These are phyloP conservation scores for Aspergillus bridgeri DNA, from an alignment of 495 filamentous ascomycete genomes.

Conservation along the genomic window DNA sequence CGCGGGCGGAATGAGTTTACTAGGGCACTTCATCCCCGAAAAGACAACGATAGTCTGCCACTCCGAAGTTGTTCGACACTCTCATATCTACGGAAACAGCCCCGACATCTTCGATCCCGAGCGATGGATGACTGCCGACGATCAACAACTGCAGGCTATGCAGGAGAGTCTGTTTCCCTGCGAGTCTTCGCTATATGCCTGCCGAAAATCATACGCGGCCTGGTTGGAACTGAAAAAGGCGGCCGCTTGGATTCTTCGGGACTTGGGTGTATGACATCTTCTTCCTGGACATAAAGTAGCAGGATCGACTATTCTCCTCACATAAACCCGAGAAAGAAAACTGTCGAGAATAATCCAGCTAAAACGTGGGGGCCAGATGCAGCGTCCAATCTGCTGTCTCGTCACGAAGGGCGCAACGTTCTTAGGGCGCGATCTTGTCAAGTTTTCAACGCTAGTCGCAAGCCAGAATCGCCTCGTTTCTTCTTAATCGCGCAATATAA, in stretches of 20 bases:
- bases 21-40: constrained; percentile 24
- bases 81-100: constrained; percentile 47
- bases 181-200: background rate
- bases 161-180: constrained; percentile 11
- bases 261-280: constrained; percentile 16
- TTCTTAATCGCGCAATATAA: background rate
- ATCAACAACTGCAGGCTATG: constrained; percentile 6
- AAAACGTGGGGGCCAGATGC: background rate
- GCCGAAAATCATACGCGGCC: constrained; percentile 2
- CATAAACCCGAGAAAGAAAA: background rate
- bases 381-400: background rate
- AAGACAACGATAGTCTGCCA: constrained; percentile 23
- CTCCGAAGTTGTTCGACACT: constrained; percentile 21
- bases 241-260: constrained; percentile 12
- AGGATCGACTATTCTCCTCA: too few relatives aligned
- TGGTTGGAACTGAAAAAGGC: constrained; percentile 25
- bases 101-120: constrained; percentile 47
- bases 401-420: background rate
- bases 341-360: background rate
- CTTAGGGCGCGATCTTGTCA: background rate
- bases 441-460: background rate
- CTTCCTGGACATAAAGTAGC: background rate
- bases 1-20: constrained; percentile 7
- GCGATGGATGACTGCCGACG: constrained; percentile 40
- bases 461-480: background rate